Evolutionary conservation across 2,329 filamentous ascomycete species (phyloP), one percentile per base, ranked within the genome.

Genomic region (Pyrenophora teres): DNA sequence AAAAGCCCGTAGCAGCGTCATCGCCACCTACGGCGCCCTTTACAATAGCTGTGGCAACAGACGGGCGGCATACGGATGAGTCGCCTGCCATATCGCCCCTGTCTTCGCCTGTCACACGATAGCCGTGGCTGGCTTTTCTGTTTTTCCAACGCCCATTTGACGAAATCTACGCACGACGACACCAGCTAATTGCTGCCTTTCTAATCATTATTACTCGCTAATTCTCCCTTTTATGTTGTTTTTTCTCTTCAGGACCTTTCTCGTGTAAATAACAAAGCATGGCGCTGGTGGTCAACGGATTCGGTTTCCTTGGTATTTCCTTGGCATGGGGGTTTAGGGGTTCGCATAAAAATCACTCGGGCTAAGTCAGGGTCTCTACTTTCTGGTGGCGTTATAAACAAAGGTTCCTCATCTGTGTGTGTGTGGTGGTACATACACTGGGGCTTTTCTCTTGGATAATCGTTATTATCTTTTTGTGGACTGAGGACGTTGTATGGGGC

Each of bases 81-180:
- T 53, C 57, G 4, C 59, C 57, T 3, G 43, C 52, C 10, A 45
- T 61, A 42, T 58, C 55, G 6, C 57, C 57, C 2, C 42, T 50
- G 25, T 47, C 56, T 3, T 63, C 59, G 18, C 46, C 60, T 13
- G 37, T 53, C 10, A 19, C 52, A 7, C 48, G 54, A 33, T 44
- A 40, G 30, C 18, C 21, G 13, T 21, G 18, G 10, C 9, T 23
- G 5, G 6, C 16, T 13, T 16, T 21, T 4, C 19, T 23, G 9
- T 38, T 38, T 18, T 21, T 36, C 15, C 6, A n/a, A 9, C 2
- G 15, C 7, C 6, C 10, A 9, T 36, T 21, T 21, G 35, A 37
- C 16, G 12, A 12, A 16, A 21, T 13, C 4, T 23, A 6, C 13
- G 36, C 15, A 6, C 13, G 36, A 21, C 19, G 18, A 38, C 6